Conservation (phyloP, 306 rosid species). For the Vigna hirtella region DNA sequence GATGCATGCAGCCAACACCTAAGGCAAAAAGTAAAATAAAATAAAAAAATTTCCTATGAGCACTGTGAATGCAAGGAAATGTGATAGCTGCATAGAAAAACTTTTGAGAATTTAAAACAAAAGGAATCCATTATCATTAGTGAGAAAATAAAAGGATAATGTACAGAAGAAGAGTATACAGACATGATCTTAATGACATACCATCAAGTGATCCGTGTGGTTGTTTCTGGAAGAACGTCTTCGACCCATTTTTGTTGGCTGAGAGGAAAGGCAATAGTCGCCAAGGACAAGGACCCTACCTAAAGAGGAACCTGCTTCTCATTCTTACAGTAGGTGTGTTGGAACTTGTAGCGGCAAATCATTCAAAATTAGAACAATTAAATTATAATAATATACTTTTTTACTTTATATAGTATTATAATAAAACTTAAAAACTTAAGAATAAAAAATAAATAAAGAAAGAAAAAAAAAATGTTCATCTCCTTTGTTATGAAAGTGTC, state of each 20-base stretch:
- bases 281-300: no score
- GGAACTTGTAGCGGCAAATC: no score
- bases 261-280: no score
- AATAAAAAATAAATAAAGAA: no score
- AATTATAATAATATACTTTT: no score
- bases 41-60: neutral
- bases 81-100: neutral
- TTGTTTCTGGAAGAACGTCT: constrained; percentile 31
- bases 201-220: constrained; percentile 4
- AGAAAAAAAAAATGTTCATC: no score
- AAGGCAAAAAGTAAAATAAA: neutral
- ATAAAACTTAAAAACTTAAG: no score
- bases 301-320: no score
- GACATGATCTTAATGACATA: neutral
- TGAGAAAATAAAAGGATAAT: neutral
- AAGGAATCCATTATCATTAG: neutral
- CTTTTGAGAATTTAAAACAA: neutral
- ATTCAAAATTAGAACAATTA: no score
- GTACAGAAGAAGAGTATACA: neutral
- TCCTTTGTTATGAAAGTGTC: no score
- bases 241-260: constrained; percentile 45
- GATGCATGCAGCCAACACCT: neutral
- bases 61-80: neutral
- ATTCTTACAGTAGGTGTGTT: no score
- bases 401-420: no score